These are phyloP conservation scores for Ashbya aceris DNA, from an alignment of 1,139 yeast species.

Conservation along the genomic window DNA sequence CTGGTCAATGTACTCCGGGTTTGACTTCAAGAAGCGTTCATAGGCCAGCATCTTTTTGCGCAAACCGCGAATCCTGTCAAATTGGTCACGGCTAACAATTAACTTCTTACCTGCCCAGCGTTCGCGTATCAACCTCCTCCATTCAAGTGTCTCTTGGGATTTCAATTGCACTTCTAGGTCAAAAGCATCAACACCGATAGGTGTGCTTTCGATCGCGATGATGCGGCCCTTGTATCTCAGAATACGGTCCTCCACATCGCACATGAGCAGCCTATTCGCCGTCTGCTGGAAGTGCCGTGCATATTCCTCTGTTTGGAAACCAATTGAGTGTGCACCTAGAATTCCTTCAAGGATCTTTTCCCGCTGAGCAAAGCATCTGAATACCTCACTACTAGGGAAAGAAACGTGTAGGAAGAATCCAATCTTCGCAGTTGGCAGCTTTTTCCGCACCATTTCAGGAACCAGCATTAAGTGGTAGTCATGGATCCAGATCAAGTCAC, in stretches of 20 bases:
- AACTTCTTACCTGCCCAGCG: slow-evolving; percentile 63
- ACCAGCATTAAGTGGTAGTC: slow-evolving; percentile 86
- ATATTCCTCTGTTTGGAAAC: slow-evolving; percentile 88
- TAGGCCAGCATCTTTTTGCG: slow-evolving; percentile 82
- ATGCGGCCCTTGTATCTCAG: slow-evolving; percentile 58
- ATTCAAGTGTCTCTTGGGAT: slow-evolving; percentile 47
- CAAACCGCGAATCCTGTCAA: slow-evolving; percentile 81
- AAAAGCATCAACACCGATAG: slow-evolving; percentile 82
- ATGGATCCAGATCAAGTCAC: slow-evolving; percentile 80
- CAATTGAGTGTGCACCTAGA: slow-evolving; percentile 79
- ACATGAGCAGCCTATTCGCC: slow-evolving; percentile 70
- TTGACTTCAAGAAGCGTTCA: slow-evolving; percentile 59
- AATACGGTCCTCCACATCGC: slow-evolving; percentile 75
- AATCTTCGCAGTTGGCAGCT: slow-evolving; percentile 74
- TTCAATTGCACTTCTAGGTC: slow-evolving; percentile 41
- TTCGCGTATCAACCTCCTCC: slow-evolving; percentile 66
- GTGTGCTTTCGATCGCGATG: slow-evolving; percentile 57
- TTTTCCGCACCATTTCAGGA: slow-evolving; percentile 72
- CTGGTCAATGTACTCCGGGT: slow-evolving; percentile 62
- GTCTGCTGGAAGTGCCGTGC: slow-evolving; percentile 91
- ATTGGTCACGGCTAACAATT: slow-evolving; percentile 80
- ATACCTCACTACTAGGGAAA: slow-evolving; percentile 92
- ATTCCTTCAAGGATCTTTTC: slow-evolving; percentile 69
- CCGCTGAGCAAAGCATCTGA: slow-evolving; percentile 87
- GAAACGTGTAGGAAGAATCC: slow-evolving; percentile 91